Conservation (phyloP, 2,329 filamentous ascomycete species). For the Neofusicoccum sp. region DNA sequence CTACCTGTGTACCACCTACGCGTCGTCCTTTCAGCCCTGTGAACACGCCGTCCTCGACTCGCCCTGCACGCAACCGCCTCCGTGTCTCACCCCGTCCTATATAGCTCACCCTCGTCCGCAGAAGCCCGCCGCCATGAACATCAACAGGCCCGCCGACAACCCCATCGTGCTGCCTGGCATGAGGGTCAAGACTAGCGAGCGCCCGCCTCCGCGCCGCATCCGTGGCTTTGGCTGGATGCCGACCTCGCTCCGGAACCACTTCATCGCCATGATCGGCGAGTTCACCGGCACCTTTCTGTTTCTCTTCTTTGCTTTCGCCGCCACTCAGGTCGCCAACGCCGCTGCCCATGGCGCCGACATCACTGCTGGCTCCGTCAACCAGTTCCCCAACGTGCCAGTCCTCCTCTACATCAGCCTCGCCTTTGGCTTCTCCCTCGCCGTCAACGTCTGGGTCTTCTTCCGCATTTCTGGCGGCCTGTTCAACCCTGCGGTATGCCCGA, state of each 20-base stretch:
- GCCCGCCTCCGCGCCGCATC: constrained; percentile 41
- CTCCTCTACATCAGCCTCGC: constrained; percentile 44
- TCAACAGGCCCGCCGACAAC: constrained; percentile 37
- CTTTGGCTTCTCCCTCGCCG: constrained; percentile 48
- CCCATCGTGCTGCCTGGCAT: constrained; percentile 44
- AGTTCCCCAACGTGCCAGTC: constrained; percentile 37
- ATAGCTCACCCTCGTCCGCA: not conserved
- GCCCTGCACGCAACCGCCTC: not conserved
- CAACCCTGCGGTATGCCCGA: constrained; percentile 35
- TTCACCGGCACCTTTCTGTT: constrained; percentile 47
- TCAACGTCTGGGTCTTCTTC: constrained; percentile 51
- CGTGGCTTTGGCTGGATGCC: constrained; percentile 47
- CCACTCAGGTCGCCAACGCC: constrained; percentile 47
- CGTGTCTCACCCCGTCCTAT: not conserved
- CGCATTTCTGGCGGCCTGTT: constrained; percentile 45
- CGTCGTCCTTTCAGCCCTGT: constrained; percentile 16
- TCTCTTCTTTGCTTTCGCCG: constrained; percentile 45
- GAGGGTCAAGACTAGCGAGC: constrained; percentile 38
- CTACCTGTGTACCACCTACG: constrained; percentile 16
- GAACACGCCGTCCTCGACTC: not conserved
- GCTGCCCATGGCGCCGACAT: constrained; percentile 27
- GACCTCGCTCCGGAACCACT: constrained; percentile 45
- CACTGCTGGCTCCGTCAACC: constrained; percentile 21
- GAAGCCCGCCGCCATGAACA: constrained; percentile 39
- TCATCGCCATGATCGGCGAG: constrained; percentile 50